Base-by-base conservation (phyloP, 164 flowering plant species). In the Tetracentron sinense region DNA sequence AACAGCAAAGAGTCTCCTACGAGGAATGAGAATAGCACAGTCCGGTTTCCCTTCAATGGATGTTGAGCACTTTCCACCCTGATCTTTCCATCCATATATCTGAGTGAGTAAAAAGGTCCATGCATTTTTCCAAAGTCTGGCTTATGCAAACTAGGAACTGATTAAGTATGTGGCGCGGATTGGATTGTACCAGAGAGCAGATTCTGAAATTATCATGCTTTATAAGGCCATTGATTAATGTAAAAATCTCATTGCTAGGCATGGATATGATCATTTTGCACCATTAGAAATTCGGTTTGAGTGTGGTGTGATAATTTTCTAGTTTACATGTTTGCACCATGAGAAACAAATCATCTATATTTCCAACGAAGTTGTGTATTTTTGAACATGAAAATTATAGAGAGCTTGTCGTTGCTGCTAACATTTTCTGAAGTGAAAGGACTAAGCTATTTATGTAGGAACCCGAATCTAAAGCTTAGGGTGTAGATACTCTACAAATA, bases 1-100 rank as follows among this genome's bases (percentile, higher is more conserved):
- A 82, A 82, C 79, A 12, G 98, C 99, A 30, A 88, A 88, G 84
- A 87, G 74, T 74, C 62, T 95, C 56, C 82, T 95, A 30, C 70
- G 97, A 47, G 87, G 82, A 64, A 87, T 85, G 77, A 83, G 85
- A 78, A 63, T 29, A 33, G 75, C 74, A 51, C 84, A 79, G 60
- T 68, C 89, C 51, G 69, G 80, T 64, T 77, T 75, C 47, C 85
- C 89, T 58, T 68, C 85, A 3, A 83, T 78, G 85, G 93, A 86
- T 69, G 74, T 76, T 42, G 88, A 91, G 65, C 89, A 83, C 71
- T 85, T 91, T 58, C 83, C 84, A 23, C 80, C 92, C 6, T 88
- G 68, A 79, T 25, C 20, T 56, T 59, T 30, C 8, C 48, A 17
- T 14, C 17, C 53, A 3, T 61, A n/a, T 23, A 25, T 14, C 8